Evolutionary conservation across 2,329 filamentous ascomycete genomes (phyloP), one percentile per base, ranked within the genome.

Genomic region (Dichotomopilus funicola): DNA sequence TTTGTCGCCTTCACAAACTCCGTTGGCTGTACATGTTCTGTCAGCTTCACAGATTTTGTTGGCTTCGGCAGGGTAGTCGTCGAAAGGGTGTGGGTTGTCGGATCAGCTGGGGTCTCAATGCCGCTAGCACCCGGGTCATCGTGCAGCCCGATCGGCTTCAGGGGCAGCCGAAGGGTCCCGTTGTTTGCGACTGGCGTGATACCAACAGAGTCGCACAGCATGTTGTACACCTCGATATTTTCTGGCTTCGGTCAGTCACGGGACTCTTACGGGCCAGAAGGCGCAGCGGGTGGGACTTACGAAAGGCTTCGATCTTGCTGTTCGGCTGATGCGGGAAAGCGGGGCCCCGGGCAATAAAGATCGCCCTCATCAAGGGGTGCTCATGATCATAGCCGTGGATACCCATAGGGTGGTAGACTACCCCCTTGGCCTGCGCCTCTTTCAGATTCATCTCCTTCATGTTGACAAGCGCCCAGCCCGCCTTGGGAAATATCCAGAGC

Each of bases 341-440:
- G 4, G 94, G 94, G 0, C 94, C 94, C 41, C 89, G 79, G 1
- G 94, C 94, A 49, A 97, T 79, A 65, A 99, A 99, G 44, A 99
- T 95, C 0, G 94, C 92, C 41, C 94, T 79, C 94, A 99, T 99
- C 45, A 99, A 76, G 0, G 92, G 91, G 68, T 99, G 87, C 65
- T 95, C 86, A 65, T 96, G 87, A 68, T 99, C 94, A 67, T 97
- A 99, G 1, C 94, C 94, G 67, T 99, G 94, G 2, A 99, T 74
- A 2, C 94, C 94, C 34, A 80, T 81, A 0, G 94, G 94, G 62
- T 87, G 80, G 66, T 96, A 99, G 0, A 82, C 75, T 10, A 81
- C 69, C 0, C 82, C 83, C 10, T 83, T 82, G 53, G 79, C 76
- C 59, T 84, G 78, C 0, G 81, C 89, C 49, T 86, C 77, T 43